A percentile compares a stretch with the other conserved stretches of the same genome.
Conservation (phyloP, 2,329 filamentous ascomycete species). For the Pseudogymnoascus sp. region DNA sequence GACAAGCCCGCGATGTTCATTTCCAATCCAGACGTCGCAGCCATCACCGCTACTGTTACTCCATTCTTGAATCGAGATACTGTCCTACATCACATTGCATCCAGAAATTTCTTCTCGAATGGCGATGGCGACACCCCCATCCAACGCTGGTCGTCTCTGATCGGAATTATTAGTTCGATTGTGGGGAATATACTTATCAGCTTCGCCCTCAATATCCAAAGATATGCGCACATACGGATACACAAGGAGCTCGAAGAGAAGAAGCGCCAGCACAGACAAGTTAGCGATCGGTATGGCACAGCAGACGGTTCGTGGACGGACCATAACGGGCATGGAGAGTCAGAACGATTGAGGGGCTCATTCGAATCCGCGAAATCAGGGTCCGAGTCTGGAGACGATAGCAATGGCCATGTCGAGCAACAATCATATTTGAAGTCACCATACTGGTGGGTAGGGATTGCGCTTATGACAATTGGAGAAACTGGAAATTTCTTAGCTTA, state of each 20-base stretch:
- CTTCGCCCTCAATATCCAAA: constrained; percentile 89
- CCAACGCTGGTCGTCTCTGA: constrained; percentile 80
- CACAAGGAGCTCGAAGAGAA: constrained; percentile 59
- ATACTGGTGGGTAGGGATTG: constrained; percentile 93
- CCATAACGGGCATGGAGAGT: constrained; percentile 34
- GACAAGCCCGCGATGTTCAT: constrained; percentile 7
- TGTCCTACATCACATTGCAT: constrained; percentile 7
- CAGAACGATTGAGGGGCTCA: constrained; percentile 45
- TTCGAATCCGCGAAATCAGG: constrained; percentile 39
- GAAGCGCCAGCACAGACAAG: constrained; percentile 46
- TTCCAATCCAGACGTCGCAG: background rate
- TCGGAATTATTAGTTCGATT: constrained; percentile 90
- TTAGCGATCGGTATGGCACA: constrained; percentile 39
- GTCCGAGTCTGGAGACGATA: constrained; percentile 22
- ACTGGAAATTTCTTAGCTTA: constrained; percentile 96
- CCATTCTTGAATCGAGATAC: background rate
- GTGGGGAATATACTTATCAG: constrained; percentile 90
- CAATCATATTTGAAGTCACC: constrained; percentile 75
- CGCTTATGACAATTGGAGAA: constrained; percentile 88
- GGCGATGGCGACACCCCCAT: constrained; percentile 40
- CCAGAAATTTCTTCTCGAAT: background rate
- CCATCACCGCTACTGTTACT: background rate
- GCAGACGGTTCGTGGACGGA: constrained; percentile 22
- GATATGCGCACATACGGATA: constrained; percentile 86
- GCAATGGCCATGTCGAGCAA: constrained; percentile 28